Base-by-base conservation (phyloP, 2,329 filamentous ascomycete species). In the Colletotrichum sidae region DNA sequence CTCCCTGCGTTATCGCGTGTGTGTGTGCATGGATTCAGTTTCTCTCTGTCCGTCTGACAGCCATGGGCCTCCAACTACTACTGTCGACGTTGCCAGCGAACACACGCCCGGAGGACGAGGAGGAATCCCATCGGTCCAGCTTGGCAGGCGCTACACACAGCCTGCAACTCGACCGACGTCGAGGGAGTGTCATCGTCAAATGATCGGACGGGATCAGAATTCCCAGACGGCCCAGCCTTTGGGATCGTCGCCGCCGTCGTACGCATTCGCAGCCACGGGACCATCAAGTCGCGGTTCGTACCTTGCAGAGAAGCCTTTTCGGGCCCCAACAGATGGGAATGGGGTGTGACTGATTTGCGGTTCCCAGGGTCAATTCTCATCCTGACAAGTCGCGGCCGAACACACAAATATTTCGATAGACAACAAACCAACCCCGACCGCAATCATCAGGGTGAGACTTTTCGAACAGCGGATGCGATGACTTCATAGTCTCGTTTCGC, bases 251-350 rank as follows among this genome's bases (percentile, higher is more conserved):
- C 33, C 41, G 37, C 25, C 25, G 39, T 37, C 37, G 52, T 57
- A 65, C 58, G 62, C 62, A 62, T 53, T 42, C 47, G 52, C 52
- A 49, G 34, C 52, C 62, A 65, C 63, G 52, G 53, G 63, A 65
- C 63, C 63, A 56, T 59, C 63, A 38, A n/a, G 25, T 11, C 7
- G 12, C 46, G 46, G 35, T 62, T 55, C 58, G 62, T 65, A 62
- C 62, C 62, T 65, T 65, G 58, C 62, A 65, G 62, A 55, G 58
- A 53, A 62, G 57, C 25, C 51, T 17, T 12, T 37, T 35, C 8
- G 46, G 42, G 10, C 42, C 41, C 56, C 44, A 60, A 46, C 2
- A 60, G 33, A 45, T 17, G 44, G 50, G 42, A 42, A 34, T 41
- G 49, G 38, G 41, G 42, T 10, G 44, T n/a, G 57, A 56, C 41